Evolutionary conservation across 1,139 yeast species (phyloP).

Genomic region (Taiozyma sp.): DNA sequence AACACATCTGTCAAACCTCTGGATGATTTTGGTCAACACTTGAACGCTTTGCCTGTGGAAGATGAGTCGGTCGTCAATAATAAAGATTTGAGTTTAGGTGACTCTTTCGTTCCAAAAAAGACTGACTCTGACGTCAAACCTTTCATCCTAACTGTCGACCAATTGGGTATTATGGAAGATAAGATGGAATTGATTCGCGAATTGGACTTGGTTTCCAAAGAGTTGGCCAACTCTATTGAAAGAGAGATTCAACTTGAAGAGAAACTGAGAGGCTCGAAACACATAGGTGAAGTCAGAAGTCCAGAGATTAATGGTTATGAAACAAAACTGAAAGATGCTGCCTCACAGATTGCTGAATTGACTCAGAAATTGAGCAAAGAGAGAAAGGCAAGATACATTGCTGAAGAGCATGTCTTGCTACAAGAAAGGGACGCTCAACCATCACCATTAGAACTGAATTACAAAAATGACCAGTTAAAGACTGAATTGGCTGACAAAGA

Average conservation of each 20-base stretch:
- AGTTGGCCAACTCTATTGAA: constrained; percentile 65
- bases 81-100: constrained; percentile 5
- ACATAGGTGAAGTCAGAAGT: neutral
- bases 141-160: constrained; percentile 48
- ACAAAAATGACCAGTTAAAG: constrained; percentile 51
- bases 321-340: constrained; percentile 38
- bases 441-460: constrained; percentile 50
- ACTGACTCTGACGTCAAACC: constrained; percentile 13
- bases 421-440: constrained; percentile 51
- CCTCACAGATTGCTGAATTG: constrained; percentile 44
- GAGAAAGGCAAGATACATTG: constrained; percentile 57
- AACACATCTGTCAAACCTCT: neutral
- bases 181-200: constrained; percentile 57
- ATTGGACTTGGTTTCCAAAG: constrained; percentile 62
- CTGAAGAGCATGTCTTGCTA: constrained; percentile 64
- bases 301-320: constrained; percentile 20
- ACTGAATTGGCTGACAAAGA: constrained; percentile 43
- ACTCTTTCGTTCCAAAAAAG: constrained; percentile 15
- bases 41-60: neutral
- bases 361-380: constrained; percentile 60
- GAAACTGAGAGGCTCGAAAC: constrained; percentile 26
- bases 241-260: constrained; percentile 59
- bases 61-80: neutral
- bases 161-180: constrained; percentile 56
- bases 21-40: neutral